Conservation (phyloP, 2,329 filamentous ascomycete genomes). For the Verticillium nonalfalfae region DNA sequence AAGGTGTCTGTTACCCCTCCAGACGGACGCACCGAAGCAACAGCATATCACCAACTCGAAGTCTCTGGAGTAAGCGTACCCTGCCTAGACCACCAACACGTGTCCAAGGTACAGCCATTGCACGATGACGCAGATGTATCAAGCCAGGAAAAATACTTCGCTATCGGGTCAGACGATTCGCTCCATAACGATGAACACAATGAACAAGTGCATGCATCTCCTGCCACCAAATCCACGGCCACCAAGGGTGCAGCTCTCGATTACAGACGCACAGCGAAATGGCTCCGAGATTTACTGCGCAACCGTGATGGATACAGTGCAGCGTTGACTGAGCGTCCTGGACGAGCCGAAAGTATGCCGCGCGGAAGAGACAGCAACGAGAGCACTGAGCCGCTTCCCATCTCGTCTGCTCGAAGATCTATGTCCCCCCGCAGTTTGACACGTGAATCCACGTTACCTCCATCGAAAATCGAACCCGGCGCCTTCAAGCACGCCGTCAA, state of each 20-base stretch:
- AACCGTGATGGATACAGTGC: constrained; percentile 17
- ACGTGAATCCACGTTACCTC: constrained; percentile 7
- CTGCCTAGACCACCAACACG: constrained; percentile 2
- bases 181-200: not conserved
- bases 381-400: not conserved
- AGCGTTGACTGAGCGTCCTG: constrained; percentile 19
- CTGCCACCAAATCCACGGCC: constrained; percentile 16
- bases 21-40: not conserved
- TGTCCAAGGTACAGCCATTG: constrained; percentile 6
- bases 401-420: not conserved
- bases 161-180: constrained; percentile 4
- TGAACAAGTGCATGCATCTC: not conserved
- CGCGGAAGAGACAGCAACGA: not conserved
- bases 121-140: not conserved
- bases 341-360: not conserved
- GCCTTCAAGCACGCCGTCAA: constrained; percentile 29
- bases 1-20: not conserved
- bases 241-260: constrained; percentile 19
- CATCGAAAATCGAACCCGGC: constrained; percentile 9
- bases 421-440: constrained; percentile 7
- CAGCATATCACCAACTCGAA: not conserved
- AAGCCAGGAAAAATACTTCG: not conserved
- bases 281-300: constrained; percentile 24
- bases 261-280: constrained; percentile 24
- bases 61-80: not conserved